Percentiles rank a stretch among this genome's conserved stretches.
Evolutionary conservation across 768 basidiomycete genomes (phyloP).

Genomic region (Pilatotrama ljubarskyi): DNA sequence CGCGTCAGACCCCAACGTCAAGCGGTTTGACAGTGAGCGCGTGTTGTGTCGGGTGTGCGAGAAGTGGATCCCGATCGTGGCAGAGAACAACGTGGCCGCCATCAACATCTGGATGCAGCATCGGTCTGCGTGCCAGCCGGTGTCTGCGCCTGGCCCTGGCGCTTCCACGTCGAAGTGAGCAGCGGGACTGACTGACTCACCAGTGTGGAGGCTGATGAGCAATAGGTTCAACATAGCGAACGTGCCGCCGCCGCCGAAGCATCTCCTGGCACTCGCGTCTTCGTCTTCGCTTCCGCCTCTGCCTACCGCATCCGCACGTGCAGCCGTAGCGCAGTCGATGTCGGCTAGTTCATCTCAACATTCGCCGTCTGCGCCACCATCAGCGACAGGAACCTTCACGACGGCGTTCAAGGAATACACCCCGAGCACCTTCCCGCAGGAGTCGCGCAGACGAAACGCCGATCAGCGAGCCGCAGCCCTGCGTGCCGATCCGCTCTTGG

Average conservation of each 20-base stretch:
- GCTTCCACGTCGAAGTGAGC: slow-evolving; percentile 19
- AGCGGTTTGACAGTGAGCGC: slow-evolving; percentile 74
- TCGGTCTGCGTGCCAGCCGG: slow-evolving; percentile 53
- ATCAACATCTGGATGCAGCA: slow-evolving; percentile 69
- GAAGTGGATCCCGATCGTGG: slow-evolving; percentile 59
- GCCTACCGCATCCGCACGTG: slow-evolving; percentile 11
- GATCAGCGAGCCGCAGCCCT: slow-evolving; percentile 77
- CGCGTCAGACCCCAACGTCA: slow-evolving; percentile 65
- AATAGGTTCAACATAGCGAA: slow-evolving; percentile 27
- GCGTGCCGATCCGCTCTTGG: slow-evolving; percentile 62
- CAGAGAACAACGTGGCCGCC: slow-evolving; percentile 60
- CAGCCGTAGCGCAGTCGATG: slow-evolving; percentile 8
- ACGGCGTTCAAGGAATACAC: slow-evolving; percentile 57
- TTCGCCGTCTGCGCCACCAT: slow-evolving; percentile 3
- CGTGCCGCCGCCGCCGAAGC: slow-evolving; percentile 36
- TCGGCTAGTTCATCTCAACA: neutral
- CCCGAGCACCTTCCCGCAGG: slow-evolving; percentile 59
- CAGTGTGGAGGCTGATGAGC: neutral
- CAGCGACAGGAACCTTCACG: neutral
- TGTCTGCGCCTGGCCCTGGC: slow-evolving; percentile 17
- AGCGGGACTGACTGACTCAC: neutral
- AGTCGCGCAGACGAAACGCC: slow-evolving; percentile 72
- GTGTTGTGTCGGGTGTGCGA: slow-evolving; percentile 71
- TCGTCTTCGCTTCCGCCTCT: slow-evolving; percentile 29
- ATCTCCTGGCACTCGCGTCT: slow-evolving; percentile 36